phyloP scores from a whole-genome alignment of 768 basidiomycete species.

The Kwoniella europaea region DNA sequence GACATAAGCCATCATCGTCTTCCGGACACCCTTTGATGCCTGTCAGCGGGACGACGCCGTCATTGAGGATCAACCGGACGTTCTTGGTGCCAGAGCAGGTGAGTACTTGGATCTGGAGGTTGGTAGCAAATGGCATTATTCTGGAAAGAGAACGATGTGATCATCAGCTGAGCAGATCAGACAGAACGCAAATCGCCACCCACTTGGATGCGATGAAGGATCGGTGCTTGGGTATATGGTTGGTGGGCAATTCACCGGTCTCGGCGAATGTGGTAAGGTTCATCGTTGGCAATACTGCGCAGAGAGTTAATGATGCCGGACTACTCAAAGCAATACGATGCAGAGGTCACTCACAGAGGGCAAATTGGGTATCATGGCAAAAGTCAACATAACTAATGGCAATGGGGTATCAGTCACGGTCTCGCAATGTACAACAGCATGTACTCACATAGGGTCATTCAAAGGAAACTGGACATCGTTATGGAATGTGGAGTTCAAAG shows the following conservation, averaged over 20 bases:
- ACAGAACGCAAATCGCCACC: slow-evolving; percentile 3
- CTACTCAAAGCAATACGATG: not conserved
- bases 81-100: slow-evolving; percentile 65
- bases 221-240: slow-evolving; percentile 57
- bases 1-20: slow-evolving; percentile 78
- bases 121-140: slow-evolving; percentile 84
- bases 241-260: slow-evolving; percentile 49
- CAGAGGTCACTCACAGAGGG: slow-evolving; percentile 27
- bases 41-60: slow-evolving; percentile 80
- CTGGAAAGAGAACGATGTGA: slow-evolving; percentile 24
- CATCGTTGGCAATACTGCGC: slow-evolving; percentile 55
- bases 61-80: slow-evolving; percentile 85
- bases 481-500: slow-evolving; percentile 82
- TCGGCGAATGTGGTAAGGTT: slow-evolving; percentile 58
- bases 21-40: slow-evolving; percentile 74
- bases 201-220: slow-evolving; percentile 73
- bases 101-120: slow-evolving; percentile 69
- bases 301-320: not conserved
- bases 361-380: slow-evolving; percentile 57
- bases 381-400: slow-evolving; percentile 59
- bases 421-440: not conserved
- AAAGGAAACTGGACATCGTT: slow-evolving; percentile 61
- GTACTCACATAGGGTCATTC: slow-evolving; percentile 47
- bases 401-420: not conserved
- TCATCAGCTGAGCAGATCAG: not conserved